Conservation (phyloP, 768 basidiomycete genomes). For the Kwoniella sp. region DNA sequence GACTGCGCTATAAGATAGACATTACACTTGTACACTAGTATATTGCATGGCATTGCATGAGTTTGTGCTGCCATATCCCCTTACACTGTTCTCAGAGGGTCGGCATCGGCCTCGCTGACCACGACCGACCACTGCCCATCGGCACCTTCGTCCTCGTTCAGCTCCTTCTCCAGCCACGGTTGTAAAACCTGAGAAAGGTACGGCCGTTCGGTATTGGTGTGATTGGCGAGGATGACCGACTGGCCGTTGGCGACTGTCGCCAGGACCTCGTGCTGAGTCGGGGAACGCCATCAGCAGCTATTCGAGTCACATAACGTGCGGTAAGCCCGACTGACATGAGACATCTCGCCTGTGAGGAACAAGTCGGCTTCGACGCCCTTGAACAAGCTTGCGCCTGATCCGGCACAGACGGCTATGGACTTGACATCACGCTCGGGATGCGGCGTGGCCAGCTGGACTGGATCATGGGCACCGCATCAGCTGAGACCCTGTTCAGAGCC, state of each 20-base stretch:
- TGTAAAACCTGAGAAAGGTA: conserved; percentile 71
- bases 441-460: conserved; percentile 43
- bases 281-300: too few species aligned
- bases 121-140: conserved; percentile 56
- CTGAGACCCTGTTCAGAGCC: neutral
- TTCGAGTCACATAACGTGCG: neutral
- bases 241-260: conserved; percentile 70
- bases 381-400: conserved; percentile 69
- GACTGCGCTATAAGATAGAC: too few species aligned
- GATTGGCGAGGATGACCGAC: conserved; percentile 79
- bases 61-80: too few species aligned
- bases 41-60: too few species aligned
- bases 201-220: conserved; percentile 91
- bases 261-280: conserved; percentile 76
- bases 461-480: neutral
- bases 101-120: conserved; percentile 67
- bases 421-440: conserved; percentile 35
- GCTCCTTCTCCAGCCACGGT: conserved; percentile 58
- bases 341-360: conserved; percentile 89
- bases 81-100: too few species aligned
- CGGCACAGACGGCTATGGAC: conserved; percentile 84
- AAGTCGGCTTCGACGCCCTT: conserved; percentile 71
- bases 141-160: conserved; percentile 47
- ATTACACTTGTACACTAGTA: too few species aligned
- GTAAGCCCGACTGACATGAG: conserved; percentile 59